Percentiles rank a stretch among this genome's conserved stretches.
phyloP scores from a whole-genome alignment of 2,329 filamentous ascomycete species.

The Colletotrichum sp. region DNA sequence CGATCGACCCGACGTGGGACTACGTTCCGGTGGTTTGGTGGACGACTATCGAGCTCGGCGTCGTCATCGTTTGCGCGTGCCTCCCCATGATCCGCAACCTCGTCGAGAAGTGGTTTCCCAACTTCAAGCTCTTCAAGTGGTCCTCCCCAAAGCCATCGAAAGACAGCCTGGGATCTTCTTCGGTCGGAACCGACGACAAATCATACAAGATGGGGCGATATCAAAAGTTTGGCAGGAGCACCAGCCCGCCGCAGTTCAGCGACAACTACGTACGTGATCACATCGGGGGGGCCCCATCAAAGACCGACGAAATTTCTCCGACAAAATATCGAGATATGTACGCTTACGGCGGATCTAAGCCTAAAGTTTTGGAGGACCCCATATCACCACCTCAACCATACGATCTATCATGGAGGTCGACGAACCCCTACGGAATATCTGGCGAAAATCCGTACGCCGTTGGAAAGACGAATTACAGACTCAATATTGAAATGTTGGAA shows the following conservation, averaged over 20 bases:
- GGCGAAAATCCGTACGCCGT: neutral
- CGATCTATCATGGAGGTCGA: conserved; percentile 8
- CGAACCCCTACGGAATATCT: conserved; percentile 6
- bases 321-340: neutral
- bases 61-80: conserved; percentile 28
- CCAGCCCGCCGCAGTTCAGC: conserved; percentile 6
- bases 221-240: neutral
- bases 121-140: neutral
- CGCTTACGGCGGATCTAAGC: neutral
- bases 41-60: conserved; percentile 26
- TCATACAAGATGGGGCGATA: neutral
- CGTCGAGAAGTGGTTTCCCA: conserved; percentile 9
- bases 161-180: neutral
- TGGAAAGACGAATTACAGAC: conserved; percentile 7
- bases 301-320: neutral
- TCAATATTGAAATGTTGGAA: conserved; percentile 12
- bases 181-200: neutral
- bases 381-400: neutral
- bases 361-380: neutral
- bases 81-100: conserved; percentile 25
- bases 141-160: neutral
- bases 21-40: conserved; percentile 27
- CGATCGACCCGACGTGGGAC: conserved; percentile 21
- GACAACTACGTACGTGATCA: conserved; percentile 11
- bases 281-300: neutral